These are phyloP conservation scores for Ulmus americana DNA, from an alignment of 331 rosid species.

Conservation along the genomic window DNA sequence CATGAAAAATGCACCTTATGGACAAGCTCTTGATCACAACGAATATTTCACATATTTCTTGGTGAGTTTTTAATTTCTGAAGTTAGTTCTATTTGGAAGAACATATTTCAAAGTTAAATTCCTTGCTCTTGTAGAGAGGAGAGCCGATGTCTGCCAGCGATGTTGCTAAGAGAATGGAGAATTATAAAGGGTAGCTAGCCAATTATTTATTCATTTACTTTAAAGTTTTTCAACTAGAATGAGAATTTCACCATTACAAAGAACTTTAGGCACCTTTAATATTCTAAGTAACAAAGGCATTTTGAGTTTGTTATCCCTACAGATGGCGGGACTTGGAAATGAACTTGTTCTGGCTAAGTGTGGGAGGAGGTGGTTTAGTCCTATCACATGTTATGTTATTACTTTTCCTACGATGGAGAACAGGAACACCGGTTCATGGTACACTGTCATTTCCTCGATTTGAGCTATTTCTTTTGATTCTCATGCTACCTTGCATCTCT, in stretches of 20 bases:
- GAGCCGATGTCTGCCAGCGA: conserved; percentile 54
- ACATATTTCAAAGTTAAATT: conserved; percentile 14
- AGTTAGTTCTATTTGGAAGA: conserved; percentile 8
- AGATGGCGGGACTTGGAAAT: conserved; percentile 66
- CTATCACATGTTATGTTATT: conserved; percentile 34
- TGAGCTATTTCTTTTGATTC: conserved; percentile 54
- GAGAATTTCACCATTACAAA: not conserved
- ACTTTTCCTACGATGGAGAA: conserved; percentile 45
- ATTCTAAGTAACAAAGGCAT: not conserved
- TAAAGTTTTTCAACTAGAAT: not conserved
- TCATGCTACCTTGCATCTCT: conserved; percentile 61
- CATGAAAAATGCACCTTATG: conserved; percentile 33
- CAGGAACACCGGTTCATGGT: conserved; percentile 45
- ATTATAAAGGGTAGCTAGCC: conserved; percentile 44
- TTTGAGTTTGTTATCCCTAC: conserved; percentile 16
- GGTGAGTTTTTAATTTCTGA: conserved; percentile 37
- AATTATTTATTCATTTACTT: conserved; percentile 9
- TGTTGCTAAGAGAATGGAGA: conserved; percentile 41
- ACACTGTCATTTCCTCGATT: conserved; percentile 50
- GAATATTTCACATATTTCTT: conserved; percentile 58
- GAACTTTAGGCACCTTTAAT: not conserved
- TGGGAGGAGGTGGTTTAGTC: conserved; percentile 49
- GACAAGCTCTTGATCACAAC: conserved; percentile 43
- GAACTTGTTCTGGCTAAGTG: conserved; percentile 65
- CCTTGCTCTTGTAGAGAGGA: conserved; percentile 49